Evolutionary conservation across 768 basidiomycete genomes (phyloP).

Genomic region (Rhizopogon roseolus): DNA sequence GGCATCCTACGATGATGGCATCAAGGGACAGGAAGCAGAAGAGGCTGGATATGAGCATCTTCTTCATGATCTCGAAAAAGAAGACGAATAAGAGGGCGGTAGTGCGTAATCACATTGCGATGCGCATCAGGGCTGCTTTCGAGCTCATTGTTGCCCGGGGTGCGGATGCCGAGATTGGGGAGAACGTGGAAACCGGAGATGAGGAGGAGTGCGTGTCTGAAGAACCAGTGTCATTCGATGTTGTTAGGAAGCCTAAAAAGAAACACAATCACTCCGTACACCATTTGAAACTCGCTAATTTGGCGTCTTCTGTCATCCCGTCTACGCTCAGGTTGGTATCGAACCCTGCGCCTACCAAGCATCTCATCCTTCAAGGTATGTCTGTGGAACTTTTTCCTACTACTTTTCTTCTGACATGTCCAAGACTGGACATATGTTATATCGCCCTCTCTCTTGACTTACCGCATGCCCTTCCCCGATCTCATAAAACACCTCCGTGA

Average conservation of each 20-base stretch:
- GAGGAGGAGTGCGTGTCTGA: not conserved
- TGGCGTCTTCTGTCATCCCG: not conserved
- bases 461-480: conserved; percentile 18
- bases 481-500: conserved; percentile 18
- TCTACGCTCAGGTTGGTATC: not conserved
- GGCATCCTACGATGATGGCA: not conserved
- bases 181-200: not conserved
- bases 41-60: not conserved
- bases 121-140: conserved; percentile 1
- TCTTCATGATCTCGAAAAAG: conserved; percentile 5
- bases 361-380: conserved; percentile 16
- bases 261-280: not conserved
- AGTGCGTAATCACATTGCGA: conserved; percentile 2
- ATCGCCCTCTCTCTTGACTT: conserved; percentile 17
- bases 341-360: not conserved
- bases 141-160: not conserved
- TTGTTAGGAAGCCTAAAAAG: not conserved
- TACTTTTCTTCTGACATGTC: not conserved
- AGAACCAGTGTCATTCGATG: not conserved
- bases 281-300: not conserved
- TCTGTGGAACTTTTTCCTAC: not conserved
- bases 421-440: conserved; percentile 26
- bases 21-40: not conserved
- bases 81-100: conserved; percentile 3
- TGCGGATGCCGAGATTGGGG: not conserved